These are phyloP conservation scores for Fusarium odoratissimum DNA, from an alignment of 2,329 filamentous ascomycete genomes.

Conservation along the genomic window DNA sequence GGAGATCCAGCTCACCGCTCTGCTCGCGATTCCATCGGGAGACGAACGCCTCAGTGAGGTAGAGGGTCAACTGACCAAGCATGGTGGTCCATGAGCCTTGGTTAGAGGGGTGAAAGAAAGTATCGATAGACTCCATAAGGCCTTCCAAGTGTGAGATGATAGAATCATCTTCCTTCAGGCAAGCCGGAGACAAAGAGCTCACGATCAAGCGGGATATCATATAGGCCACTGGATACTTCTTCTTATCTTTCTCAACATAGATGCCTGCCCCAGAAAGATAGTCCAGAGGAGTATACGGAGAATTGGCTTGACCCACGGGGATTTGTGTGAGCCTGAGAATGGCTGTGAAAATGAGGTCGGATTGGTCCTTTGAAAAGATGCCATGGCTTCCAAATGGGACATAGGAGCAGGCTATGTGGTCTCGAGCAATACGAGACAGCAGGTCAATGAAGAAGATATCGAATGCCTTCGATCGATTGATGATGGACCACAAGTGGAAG, in stretches of 20 bases:
- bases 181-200: conserved; percentile 89
- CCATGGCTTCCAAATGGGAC: conserved; percentile 87
- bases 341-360: conserved; percentile 91
- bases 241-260: conserved; percentile 90
- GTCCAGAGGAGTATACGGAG: conserved; percentile 89
- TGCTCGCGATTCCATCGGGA: conserved; percentile 97
- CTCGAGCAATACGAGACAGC: conserved; percentile 86
- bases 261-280: conserved; percentile 84
- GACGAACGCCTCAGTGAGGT: conserved; percentile 94
- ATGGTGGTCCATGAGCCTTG: conserved; percentile 92
- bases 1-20: conserved; percentile 90
- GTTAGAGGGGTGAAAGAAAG: conserved; percentile 98
- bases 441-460: conserved; percentile 92
- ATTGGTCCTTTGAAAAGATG: conserved; percentile 92
- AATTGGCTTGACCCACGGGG: conserved; percentile 94
- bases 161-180: conserved; percentile 80
- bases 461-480: conserved; percentile 87
- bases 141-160: conserved; percentile 88
- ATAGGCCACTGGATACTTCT: conserved; percentile 92
- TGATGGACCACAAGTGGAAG: conserved; percentile 95
- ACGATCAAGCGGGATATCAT: conserved; percentile 94
- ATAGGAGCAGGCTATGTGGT: conserved; percentile 79
- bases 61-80: conserved; percentile 89
- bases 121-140: conserved; percentile 93
- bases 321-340: conserved; percentile 92